A percentile compares a stretch with the other conserved stretches of the same genome.
phyloP scores from a whole-genome alignment of 257 asterid genomes.

The Solanum piurae region DNA sequence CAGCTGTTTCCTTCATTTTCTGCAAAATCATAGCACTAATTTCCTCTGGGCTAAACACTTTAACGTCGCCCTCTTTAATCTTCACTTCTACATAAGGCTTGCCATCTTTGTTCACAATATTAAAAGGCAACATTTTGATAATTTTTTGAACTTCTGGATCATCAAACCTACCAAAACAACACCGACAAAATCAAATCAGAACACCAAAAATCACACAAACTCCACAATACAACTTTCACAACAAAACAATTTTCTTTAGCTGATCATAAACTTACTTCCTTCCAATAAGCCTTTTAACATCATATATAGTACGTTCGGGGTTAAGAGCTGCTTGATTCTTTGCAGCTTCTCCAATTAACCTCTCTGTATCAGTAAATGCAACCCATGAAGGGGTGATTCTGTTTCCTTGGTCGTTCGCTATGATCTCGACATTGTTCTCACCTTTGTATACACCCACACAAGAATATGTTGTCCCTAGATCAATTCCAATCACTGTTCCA shows the following conservation, averaged over 20 bases:
- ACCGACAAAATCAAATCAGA: neutral
- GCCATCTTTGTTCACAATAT: constrained; percentile 9
- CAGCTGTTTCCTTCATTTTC: constrained; percentile 21
- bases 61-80: constrained; percentile 8
- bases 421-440: constrained; percentile 2
- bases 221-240: neutral
- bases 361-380: constrained; percentile 1
- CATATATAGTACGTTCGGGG: neutral
- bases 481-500: constrained; percentile 7
- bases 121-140: constrained; percentile 12
- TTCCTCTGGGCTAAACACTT: constrained; percentile 15
- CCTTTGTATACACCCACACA: constrained; percentile 7
- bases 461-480: constrained; percentile 6
- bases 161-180: constrained; percentile 11
- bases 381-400: constrained; percentile 12
- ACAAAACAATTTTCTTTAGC: neutral
- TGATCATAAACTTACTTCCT: neutral
- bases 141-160: constrained; percentile 17
- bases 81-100: constrained; percentile 17
- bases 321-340: constrained; percentile 1
- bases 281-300: neutral
- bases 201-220: neutral
- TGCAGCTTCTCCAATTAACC: neutral
- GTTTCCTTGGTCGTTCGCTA: constrained; percentile 8
- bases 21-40: constrained; percentile 15